Percentiles rank a stretch among this genome's conserved stretches.
phyloP scores from a whole-genome alignment of 1,284 basidiomycete genomes.

The Cystobasidium slooffiae region DNA sequence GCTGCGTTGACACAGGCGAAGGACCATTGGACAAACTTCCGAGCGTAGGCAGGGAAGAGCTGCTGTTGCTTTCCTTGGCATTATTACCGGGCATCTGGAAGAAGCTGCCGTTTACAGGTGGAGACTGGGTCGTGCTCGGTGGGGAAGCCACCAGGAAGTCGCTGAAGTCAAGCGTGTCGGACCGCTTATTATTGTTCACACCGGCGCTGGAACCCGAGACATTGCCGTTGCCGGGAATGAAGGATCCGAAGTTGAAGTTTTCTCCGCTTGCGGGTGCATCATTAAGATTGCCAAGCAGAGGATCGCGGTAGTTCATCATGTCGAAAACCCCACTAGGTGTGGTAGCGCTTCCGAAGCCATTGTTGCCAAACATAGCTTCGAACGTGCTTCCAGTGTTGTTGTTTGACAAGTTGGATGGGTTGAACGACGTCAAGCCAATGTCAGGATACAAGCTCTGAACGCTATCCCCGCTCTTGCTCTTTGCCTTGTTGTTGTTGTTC shows the following conservation, averaged over 20 bases:
- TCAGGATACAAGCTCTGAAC: slow-evolving; percentile 10
- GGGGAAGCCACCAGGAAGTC: slow-evolving; percentile 40
- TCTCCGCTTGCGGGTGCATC: not conserved
- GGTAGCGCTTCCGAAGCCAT: slow-evolving; percentile 5
- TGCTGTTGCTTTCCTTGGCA: slow-evolving; percentile 15
- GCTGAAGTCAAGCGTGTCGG: slow-evolving; percentile 29
- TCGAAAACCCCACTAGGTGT: slow-evolving; percentile 38
- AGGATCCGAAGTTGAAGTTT: slow-evolving; percentile 19
- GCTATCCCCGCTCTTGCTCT: slow-evolving; percentile 10
- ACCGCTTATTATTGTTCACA: not conserved
- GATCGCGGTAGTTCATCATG: slow-evolving; percentile 40
- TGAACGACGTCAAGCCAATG: not conserved
- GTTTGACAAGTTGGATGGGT: not conserved
- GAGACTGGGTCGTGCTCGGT: slow-evolving; percentile 12
- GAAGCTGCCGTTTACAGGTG: not conserved
- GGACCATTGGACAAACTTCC: slow-evolving; percentile 4
- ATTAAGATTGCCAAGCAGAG: slow-evolving; percentile 13
- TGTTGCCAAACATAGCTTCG: not conserved
- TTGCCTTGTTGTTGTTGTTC: slow-evolving; percentile 3
- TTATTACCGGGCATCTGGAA: slow-evolving; percentile 3
- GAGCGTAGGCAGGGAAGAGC: slow-evolving; percentile 24
- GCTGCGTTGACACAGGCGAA: slow-evolving; percentile 21
- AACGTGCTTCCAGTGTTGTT: not conserved
- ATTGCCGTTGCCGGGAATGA: slow-evolving; percentile 3
- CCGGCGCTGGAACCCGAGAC: not conserved